These are phyloP conservation scores for Penicillium samsonianum DNA, from an alignment of 495 filamentous ascomycete genomes.

Conservation along the genomic window DNA sequence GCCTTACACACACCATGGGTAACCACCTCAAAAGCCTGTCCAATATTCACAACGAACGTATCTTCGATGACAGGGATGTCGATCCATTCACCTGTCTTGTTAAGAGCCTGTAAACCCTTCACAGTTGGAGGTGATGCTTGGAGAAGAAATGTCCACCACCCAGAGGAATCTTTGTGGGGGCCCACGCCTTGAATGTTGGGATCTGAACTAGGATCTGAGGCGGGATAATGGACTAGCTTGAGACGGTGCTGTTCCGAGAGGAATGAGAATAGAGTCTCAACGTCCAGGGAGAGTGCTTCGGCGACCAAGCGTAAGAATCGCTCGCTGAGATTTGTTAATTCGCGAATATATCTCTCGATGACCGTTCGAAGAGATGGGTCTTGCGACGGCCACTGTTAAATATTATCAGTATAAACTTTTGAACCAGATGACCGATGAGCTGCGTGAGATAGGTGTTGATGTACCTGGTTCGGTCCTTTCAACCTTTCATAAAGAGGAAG, in stretches of 20 bases:
- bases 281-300: constrained; percentile 44
- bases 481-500: constrained; percentile 48
- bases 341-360: constrained; percentile 48
- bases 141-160: constrained; percentile 57
- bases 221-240: constrained; percentile 55
- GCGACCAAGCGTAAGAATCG: constrained; percentile 53
- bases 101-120: constrained; percentile 52
- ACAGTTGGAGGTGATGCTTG: constrained; percentile 49
- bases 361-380: constrained; percentile 23
- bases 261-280: constrained; percentile 51
- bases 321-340: constrained; percentile 45
- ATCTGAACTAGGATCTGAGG: constrained; percentile 10
- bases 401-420: not conserved
- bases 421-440: not conserved
- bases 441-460: not conserved
- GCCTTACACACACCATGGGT: constrained; percentile 55
- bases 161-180: constrained; percentile 57
- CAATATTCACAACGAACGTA: constrained; percentile 59
- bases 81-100: constrained; percentile 50
- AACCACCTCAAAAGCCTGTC: constrained; percentile 58
- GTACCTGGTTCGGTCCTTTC: constrained; percentile 54
- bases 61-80: constrained; percentile 48
- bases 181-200: constrained; percentile 47
- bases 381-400: constrained; percentile 28
- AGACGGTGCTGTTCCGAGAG: constrained; percentile 56